These are phyloP conservation scores for Coniochaeta pulveracea DNA, from an alignment of 2,329 filamentous ascomycete genomes.

Conservation along the genomic window DNA sequence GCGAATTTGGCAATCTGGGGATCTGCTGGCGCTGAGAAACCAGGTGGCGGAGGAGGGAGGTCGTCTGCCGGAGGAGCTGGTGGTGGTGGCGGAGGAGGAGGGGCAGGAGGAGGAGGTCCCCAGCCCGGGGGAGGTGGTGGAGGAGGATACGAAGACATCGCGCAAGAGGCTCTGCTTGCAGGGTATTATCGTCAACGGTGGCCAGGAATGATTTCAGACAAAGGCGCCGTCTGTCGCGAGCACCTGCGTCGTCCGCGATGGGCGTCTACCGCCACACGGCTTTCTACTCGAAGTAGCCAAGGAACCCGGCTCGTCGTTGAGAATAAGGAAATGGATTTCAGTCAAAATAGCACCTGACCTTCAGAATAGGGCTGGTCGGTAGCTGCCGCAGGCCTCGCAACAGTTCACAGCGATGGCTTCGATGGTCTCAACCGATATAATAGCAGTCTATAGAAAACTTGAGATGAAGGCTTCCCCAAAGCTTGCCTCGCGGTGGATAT, in stretches of 20 bases:
- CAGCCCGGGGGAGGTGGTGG: conserved; percentile 48
- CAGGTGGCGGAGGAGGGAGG: conserved; percentile 83
- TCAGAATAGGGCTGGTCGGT: no score
- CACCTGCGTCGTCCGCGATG: conserved; percentile 1
- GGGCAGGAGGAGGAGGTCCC: conserved; percentile 46
- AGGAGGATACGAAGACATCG: conserved; percentile 40
- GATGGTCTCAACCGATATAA: background rate
- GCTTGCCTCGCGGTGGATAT: no score
- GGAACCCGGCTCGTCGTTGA: no score
- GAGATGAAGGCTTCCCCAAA: no score
- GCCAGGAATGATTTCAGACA: background rate
- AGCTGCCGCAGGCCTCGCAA: conserved; percentile 10
- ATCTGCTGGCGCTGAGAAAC: conserved; percentile 70
- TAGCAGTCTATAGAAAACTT: background rate
- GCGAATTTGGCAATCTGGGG: conserved; percentile 88
- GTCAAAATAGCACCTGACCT: no score
- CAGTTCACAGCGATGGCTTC: conserved; percentile 12
- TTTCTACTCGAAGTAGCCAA: no score
- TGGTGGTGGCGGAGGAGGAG: conserved; percentile 42
- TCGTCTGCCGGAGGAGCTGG: conserved; percentile 42
- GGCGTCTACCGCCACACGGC: no score
- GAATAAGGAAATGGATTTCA: no score
- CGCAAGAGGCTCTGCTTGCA: background rate
- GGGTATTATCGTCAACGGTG: background rate
- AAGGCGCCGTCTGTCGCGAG: conserved; percentile 2